A percentile compares a stretch with the other conserved stretches of the same genome.
These are phyloP conservation scores for Diutina ranongensis DNA, from an alignment of 1,139 yeast species.

Conservation along the genomic window DNA sequence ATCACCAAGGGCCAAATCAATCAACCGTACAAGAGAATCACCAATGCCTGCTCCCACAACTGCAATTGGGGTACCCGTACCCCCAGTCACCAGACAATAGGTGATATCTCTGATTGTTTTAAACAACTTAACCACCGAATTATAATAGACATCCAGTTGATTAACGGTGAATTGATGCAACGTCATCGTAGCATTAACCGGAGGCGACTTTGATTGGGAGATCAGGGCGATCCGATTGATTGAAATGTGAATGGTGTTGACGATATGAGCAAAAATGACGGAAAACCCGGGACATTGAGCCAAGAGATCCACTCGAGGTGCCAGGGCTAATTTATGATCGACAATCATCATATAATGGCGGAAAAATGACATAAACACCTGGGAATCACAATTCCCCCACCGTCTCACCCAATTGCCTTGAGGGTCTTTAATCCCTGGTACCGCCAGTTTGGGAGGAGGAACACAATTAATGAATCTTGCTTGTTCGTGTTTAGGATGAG, in stretches of 20 bases:
- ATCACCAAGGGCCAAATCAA: conserved; percentile 23
- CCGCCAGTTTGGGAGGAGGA: conserved; percentile 44
- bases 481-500: background rate
- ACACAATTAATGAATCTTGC: conserved; percentile 17
- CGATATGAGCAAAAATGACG: conserved; percentile 26
- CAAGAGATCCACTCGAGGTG: conserved; percentile 14
- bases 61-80: background rate
- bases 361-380: conserved; percentile 58
- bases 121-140: conserved; percentile 30
- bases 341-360: conserved; percentile 48
- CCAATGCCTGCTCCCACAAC: background rate
- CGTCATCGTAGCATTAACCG: conserved; percentile 7
- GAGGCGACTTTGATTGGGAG: background rate
- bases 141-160: conserved; percentile 21
- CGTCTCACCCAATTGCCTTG: conserved; percentile 58
- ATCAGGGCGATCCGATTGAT: conserved; percentile 17
- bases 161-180: conserved; percentile 4
- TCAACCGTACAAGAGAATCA: conserved; percentile 10
- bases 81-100: conserved; percentile 13
- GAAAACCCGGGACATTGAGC: conserved; percentile 22
- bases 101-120: conserved; percentile 35
- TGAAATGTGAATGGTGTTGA: conserved; percentile 25
- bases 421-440: conserved; percentile 45
- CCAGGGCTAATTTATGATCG: conserved; percentile 3
- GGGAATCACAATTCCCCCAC: conserved; percentile 46